Evolutionary conservation across 2,329 filamentous ascomycete species (phyloP), one percentile per base, ranked within the genome.

Genomic region (Trichoderma koningiopsis): DNA sequence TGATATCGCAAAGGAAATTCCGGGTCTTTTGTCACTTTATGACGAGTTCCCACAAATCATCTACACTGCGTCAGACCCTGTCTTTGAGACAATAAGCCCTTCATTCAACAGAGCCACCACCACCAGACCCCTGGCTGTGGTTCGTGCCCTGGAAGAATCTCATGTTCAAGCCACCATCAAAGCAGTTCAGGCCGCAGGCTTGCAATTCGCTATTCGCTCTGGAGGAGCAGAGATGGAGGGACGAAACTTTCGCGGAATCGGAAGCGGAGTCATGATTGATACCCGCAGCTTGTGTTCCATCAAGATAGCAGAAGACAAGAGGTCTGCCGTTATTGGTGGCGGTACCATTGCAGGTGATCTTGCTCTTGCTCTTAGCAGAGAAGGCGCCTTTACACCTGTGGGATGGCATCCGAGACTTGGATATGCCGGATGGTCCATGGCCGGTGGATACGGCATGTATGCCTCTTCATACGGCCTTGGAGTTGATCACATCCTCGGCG

Each of bases 391-490:
- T 13, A 66, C 62, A n/a, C 62, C 62, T 1, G 24, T 66, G 4
- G 62, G 62, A 5, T 66, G 62, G 62, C 62, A 66, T 35, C 62
- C 62, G 1, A 57, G 33, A 16, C 35, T 66, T 10, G 62, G 62
- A 3, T 66, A 66, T 27, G 62, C 53, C 4, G 62, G 62, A 27
- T 66, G 62, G 62, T 40, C 53, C n/a, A 16, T 66, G 52, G 62
- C 35, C 4, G 62, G 62, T n/a, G 62, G 62, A 33, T 66, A 66
- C n/a, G 62, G 62, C 4, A 27, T 57, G 11, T 66, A 66, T n/a
- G n/a, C 62, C 16, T 56, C 62, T 24, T 6, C 53, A 11, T 58
- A 66, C 19, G 62, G 62, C n/a, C 27, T 66, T 27, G 62, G 62
- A 19, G 53, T 58, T 4, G 62, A 66, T 49, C 53, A 66, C 3